Evolutionary conservation across 345 rosid genomes (phyloP), one percentile per base, ranked within the genome.

Genomic region (Erucastrum elatum): DNA sequence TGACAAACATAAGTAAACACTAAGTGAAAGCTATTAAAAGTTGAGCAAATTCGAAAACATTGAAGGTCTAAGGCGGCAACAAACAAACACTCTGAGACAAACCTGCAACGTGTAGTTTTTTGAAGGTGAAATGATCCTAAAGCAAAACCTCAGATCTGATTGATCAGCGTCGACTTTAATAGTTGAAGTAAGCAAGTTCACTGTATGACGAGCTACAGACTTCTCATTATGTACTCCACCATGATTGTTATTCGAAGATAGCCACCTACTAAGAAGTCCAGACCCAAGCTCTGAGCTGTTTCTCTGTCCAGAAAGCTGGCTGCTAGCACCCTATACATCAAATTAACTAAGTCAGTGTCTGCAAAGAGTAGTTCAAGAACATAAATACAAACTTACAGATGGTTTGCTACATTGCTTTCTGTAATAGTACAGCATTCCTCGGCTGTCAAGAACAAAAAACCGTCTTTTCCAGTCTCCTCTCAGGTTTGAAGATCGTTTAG

Each of bases 391-490:
- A 87, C 98, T 87, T 77, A 94, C 98, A 77, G 97, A 92, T 84
- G 97, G 80, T 84, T 90, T 92, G 84, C 92, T 84, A 81, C 89
- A 81, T 72, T 94, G 98, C 82, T 91, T 93, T 34, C 98, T 94
- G 81, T 93, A 96, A 84, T 96, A 96, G 75, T 96, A 96, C 78
- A 96, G 87, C 96, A 96, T 87, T 76, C 99, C 99, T 16, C 99
- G 92, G 84, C 98, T 96, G 84, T 96, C 99, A 79, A 96, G 95
- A 76, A 96, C 99, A 87, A 96, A 96, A 87, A 96, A 96, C 69
- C 98, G 88, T 80, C 99, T 86, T 86, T 96, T 96, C 99, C 99
- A 96, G 87, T 96, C 98, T 82, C 96, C 99, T 86, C 98, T 92
- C 84, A 96, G 84, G 77, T 84, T 96, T 67, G 97, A 91, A 62